Evolutionary conservation across 768 basidiomycete species (phyloP), one percentile per base, ranked within the genome.

Genomic region (Leccinum uliginosum): DNA sequence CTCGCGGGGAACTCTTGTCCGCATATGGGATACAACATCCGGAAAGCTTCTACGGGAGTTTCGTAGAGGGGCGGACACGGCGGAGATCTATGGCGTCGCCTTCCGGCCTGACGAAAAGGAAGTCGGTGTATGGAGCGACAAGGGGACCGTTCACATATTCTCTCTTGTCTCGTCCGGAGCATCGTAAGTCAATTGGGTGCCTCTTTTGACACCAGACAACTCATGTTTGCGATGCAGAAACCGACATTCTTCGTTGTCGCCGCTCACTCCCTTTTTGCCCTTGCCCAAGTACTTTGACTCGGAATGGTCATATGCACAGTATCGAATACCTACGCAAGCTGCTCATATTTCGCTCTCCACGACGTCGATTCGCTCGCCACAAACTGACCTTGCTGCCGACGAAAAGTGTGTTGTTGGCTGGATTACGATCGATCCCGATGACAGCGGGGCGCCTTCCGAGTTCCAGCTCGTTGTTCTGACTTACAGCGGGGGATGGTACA

Each of bases 301-400:
- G n/a, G 88, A 94, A 70, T 96, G 93, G 94, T 95, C 93, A 0
- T 94, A 96, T 67, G 91, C 93, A 14, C 89, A 91, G 62, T 97
- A 91, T 69, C 83, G 91, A 44, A 89, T 97, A 66, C 93, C 93
- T 3, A 76, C 87, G 3, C 90, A 92, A 62, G 86, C 87, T 2
- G 78, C 92, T 8, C 91, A 94, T 60, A 87, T 93, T 48, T 86
- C 89, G 11, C 73, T 93, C 32, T 84, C 87, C 12, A 82, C 88
- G 3, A 80, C 84, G n/a, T 79, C 81, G 11, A 71, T 75, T 50
- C 80, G 80, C 58, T 77, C 85, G 3, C 76, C 84, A 6, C 75
- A 80, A 14, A 76, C 77, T 3, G 87, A 86, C 62, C 75, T 84
- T 29, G 80, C 80, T 26, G 92, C 91, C 45, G 92, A 93, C 70